Percentiles rank a stretch among this genome's conserved stretches.
These are phyloP conservation scores for Fusarium nodosum DNA, from an alignment of 2,329 filamentous ascomycete species.

Conservation along the genomic window DNA sequence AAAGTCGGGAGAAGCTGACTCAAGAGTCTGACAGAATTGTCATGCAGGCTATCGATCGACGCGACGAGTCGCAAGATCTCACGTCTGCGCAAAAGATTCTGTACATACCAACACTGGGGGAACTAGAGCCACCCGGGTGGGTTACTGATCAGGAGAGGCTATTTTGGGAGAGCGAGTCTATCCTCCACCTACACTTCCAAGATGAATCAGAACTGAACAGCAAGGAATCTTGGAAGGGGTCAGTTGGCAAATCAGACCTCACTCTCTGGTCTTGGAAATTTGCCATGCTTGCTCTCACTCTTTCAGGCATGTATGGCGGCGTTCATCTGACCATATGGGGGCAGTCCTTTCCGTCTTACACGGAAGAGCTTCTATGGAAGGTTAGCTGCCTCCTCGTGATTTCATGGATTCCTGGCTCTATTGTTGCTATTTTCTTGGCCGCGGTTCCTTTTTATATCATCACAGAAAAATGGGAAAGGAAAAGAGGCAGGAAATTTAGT, in stretches of 20 bases:
- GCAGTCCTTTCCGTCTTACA: background rate
- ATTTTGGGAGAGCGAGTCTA: slow-evolving; percentile 3
- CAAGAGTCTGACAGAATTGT: accelerated
- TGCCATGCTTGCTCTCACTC: accelerated
- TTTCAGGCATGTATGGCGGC: background rate
- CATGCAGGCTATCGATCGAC: accelerated
- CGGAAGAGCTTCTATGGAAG: background rate
- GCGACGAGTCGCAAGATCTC: accelerated
- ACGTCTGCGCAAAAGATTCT: accelerated
- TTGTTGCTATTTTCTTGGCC: no score
- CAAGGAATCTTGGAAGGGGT: background rate
- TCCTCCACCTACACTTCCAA: accelerated
- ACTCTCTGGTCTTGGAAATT: accelerated
- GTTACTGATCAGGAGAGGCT: background rate
- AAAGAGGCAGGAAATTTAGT: no score
- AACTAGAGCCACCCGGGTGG: background rate
- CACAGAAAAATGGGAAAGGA: no score
- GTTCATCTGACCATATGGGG: background rate
- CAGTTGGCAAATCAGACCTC: accelerated
- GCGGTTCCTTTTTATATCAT: no score
- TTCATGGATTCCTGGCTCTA: no score
- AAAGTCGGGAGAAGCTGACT: background rate
- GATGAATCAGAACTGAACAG: accelerated
- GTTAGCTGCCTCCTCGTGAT: background rate
- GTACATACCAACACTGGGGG: background rate